Conservation (phyloP, 306 rosid species). For the Clitoria ternatea region DNA sequence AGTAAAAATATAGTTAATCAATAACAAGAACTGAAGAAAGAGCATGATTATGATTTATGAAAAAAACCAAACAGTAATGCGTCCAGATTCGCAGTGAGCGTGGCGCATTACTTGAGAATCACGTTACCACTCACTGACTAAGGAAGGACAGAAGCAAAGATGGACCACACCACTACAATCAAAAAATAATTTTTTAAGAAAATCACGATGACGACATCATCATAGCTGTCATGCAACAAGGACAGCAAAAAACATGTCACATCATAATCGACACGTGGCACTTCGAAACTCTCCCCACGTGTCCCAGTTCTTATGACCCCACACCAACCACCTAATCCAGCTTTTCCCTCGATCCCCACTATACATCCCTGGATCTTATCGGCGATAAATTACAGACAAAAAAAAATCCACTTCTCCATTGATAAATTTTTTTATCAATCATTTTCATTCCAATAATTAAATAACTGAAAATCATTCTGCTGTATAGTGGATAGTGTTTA, state of each 20-base stretch:
- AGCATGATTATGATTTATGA: not conserved
- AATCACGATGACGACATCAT: not conserved
- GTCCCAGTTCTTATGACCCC: constrained; percentile 9
- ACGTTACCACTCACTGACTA: not conserved
- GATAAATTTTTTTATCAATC: not conserved
- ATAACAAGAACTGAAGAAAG: not conserved
- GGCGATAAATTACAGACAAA: not conserved
- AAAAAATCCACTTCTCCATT: not conserved
- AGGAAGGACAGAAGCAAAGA: not conserved
- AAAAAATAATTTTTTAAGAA: not conserved
- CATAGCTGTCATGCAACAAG: constrained; percentile 30
- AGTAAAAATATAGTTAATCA: not conserved
- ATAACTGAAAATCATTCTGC: not conserved
- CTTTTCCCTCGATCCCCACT: not conserved
- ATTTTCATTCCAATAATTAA: not conserved
- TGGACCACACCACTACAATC: constrained; percentile 25
- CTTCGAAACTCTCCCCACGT: not conserved
- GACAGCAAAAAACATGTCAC: not conserved
- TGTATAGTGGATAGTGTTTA: too few species aligned
- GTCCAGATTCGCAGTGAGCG: not conserved
- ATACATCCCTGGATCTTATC: constrained; percentile 18
- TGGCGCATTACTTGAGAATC: not conserved
- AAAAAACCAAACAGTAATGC: not conserved
- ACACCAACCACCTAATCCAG: constrained; percentile 20
- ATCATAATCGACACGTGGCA: constrained; percentile 7